These are phyloP conservation scores for Talaromyces sp. DNA, from an alignment of 2,329 filamentous ascomycete species.

Conservation along the genomic window DNA sequence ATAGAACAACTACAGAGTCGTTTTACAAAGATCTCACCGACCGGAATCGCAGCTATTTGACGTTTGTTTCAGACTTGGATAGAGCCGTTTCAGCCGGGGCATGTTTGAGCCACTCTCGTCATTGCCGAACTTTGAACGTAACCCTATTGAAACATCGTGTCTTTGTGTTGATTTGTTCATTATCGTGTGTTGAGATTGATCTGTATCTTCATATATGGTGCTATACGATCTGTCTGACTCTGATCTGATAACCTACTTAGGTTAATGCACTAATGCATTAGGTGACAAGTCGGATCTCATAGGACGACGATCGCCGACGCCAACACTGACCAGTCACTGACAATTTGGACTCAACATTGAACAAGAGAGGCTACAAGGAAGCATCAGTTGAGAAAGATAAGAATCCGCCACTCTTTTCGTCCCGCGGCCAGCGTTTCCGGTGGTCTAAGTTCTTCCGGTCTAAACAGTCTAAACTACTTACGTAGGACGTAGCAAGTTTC, in stretches of 20 bases:
- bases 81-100: not conserved
- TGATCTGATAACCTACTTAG: not conserved
- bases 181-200: not conserved
- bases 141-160: not conserved
- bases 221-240: no score
- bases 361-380: no score
- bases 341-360: no score
- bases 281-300: conserved; percentile 1
- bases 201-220: no score
- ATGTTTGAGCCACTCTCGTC: not conserved
- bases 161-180: not conserved
- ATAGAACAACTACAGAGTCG: no score
- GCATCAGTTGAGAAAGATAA: no score
- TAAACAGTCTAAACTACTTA: not conserved
- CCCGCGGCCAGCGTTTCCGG: not conserved
- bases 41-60: no score
- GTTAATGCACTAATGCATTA: conserved; percentile 9
- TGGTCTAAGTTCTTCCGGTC: not conserved
- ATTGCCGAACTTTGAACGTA: not conserved
- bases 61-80: no score
- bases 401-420: not conserved
- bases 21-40: no score
- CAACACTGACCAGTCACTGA: not conserved
- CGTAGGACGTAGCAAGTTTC: not conserved
- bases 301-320: conserved; percentile 11